Evolutionary conservation across 768 basidiomycete genomes (phyloP).

Genomic region (Suillus subalutaceus): DNA sequence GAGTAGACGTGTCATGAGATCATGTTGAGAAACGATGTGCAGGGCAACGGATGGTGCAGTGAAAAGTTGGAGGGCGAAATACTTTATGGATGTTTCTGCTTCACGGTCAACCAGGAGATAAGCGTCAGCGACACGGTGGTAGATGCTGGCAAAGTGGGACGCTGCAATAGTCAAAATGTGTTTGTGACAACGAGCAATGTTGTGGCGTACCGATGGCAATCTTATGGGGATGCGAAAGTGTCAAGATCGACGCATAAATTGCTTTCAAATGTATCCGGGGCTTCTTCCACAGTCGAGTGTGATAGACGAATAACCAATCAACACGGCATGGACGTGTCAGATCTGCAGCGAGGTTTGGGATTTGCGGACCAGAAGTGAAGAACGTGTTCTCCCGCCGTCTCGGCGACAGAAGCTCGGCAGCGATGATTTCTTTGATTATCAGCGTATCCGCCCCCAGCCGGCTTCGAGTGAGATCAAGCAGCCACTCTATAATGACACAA

Average conservation of each 20-base stretch:
- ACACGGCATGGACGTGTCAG: slow-evolving; percentile 60
- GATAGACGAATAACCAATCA: slow-evolving; percentile 79
- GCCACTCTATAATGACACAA: slow-evolving; percentile 84
- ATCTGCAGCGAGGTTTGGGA: slow-evolving; percentile 41
- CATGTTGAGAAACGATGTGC: slow-evolving; percentile 74
- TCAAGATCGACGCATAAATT: slow-evolving; percentile 76
- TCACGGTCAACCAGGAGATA: slow-evolving; percentile 94
- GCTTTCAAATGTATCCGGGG: slow-evolving; percentile 81
- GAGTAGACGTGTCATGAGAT: slow-evolving; percentile 76
- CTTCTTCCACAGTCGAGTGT: slow-evolving; percentile 84
- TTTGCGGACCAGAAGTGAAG: slow-evolving; percentile 40
- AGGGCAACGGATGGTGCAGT: slow-evolving; percentile 85
- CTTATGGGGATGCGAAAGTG: slow-evolving; percentile 73
- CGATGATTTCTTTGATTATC: slow-evolving; percentile 72
- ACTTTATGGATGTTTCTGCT: slow-evolving; percentile 93
- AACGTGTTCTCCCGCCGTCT: slow-evolving; percentile 55
- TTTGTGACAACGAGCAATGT: background rate
- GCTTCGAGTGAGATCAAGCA: slow-evolving; percentile 77
- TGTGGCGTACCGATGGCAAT: slow-evolving; percentile 69
- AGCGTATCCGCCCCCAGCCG: slow-evolving; percentile 68
- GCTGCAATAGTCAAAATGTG: slow-evolving; percentile 46
- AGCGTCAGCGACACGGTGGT: slow-evolving; percentile 84
- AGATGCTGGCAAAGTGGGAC: slow-evolving; percentile 82
- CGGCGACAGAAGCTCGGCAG: slow-evolving; percentile 65
- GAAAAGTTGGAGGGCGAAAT: slow-evolving; percentile 91